A percentile compares a stretch with the other conserved stretches of the same genome.
Evolutionary conservation across 371 early-diverging fungal genomes (phyloP).

Genomic region (Mortierella sp.): DNA sequence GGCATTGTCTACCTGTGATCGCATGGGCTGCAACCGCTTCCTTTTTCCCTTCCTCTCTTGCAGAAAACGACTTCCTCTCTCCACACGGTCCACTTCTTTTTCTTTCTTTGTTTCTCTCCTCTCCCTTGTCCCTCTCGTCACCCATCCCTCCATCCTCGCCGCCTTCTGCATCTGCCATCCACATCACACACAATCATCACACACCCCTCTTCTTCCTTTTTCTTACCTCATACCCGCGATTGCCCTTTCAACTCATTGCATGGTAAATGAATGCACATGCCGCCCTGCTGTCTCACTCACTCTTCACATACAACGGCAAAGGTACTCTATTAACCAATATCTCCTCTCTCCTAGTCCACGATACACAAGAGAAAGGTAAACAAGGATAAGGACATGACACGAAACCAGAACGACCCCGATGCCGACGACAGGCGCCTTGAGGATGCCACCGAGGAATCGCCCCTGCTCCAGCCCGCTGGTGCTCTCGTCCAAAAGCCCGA

Average conservation of each 20-base stretch:
- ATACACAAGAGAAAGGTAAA: conserved; percentile 30
- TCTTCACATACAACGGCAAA: neutral
- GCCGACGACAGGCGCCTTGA: conserved; percentile 6
- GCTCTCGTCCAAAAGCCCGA: neutral
- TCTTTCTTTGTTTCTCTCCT: neutral
- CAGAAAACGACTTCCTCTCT: neutral
- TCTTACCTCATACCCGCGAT: neutral
- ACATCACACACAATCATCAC: neutral
- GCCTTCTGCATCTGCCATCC: neutral
- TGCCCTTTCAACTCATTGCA: neutral
- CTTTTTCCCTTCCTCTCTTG: neutral
- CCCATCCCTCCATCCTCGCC: too few species aligned
- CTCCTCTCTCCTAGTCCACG: conserved; percentile 20
- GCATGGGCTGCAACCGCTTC: conserved; percentile 13
- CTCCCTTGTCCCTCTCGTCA: neutral
- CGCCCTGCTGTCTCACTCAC: neutral
- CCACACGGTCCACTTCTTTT: conserved; percentile 5
- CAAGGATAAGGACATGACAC: conserved; percentile 39
- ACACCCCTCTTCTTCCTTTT: neutral
- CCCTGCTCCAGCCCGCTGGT: conserved; percentile 24
- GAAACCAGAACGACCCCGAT: conserved; percentile 15
- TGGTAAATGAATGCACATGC: neutral
- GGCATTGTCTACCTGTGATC: conserved; percentile 5
- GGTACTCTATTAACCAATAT: neutral
- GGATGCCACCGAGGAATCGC: conserved; percentile 33